phyloP scores from a whole-genome alignment of 768 basidiomycete species.

The Stropharia rugosoannulata region DNA sequence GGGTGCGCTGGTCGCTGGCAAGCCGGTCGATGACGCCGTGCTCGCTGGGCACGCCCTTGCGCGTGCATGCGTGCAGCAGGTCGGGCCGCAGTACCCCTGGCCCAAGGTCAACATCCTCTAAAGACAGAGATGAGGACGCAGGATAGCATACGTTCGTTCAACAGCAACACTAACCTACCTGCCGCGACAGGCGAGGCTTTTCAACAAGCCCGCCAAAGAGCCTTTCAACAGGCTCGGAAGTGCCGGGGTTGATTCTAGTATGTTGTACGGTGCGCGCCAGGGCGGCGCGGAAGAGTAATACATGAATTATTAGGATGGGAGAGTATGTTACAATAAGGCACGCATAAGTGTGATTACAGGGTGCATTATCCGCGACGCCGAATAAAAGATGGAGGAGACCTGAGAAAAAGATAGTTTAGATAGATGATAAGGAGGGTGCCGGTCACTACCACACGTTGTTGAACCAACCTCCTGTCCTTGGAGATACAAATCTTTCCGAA shows the following conservation, averaged over 20 bases:
- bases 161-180: neutral
- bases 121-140: neutral
- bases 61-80: constrained; percentile 78
- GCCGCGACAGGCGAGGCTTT: neutral
- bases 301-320: no score
- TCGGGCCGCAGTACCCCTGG: constrained; percentile 54
- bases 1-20: constrained; percentile 80
- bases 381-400: no score
- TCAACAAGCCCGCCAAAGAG: constrained; percentile 4
- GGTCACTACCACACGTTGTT: no score
- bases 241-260: neutral
- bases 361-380: no score
- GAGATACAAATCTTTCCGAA: no score
- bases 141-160: neutral
- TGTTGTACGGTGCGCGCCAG: neutral
- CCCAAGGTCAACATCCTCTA: constrained; percentile 46
- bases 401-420: no score
- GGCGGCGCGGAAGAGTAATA: no score
- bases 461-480: no score
- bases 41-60: constrained; percentile 87
- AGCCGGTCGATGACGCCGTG: constrained; percentile 72
- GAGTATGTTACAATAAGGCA: no score
- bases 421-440: no score
- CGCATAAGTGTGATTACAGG: no score
- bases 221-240: constrained; percentile 5